Evolutionary conservation across 805 yeast genomes (phyloP).

Genomic region (Yamadazyma ubonensis): DNA sequence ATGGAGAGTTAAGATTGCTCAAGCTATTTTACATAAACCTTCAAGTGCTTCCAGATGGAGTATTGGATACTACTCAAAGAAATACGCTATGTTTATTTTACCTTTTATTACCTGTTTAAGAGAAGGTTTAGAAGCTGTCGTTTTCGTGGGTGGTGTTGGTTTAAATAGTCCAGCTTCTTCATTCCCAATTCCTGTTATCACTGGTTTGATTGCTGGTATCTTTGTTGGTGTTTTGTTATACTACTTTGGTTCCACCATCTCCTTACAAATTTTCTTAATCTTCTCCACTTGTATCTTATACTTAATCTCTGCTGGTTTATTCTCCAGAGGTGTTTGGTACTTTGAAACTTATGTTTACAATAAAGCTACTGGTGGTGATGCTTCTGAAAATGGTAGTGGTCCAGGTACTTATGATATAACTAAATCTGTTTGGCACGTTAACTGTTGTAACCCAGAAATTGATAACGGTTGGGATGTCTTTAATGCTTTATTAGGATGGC

Average conservation of each 20-base stretch:
- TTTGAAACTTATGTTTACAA: constrained; percentile 71
- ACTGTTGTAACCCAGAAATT: constrained; percentile 92
- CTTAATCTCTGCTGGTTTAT: constrained; percentile 87
- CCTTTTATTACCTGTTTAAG: constrained; percentile 90
- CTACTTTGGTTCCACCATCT: constrained; percentile 76
- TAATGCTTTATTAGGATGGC: constrained; percentile 95
- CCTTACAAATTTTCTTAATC: constrained; percentile 85
- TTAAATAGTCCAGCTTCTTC: constrained; percentile 43
- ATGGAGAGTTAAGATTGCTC: constrained; percentile 95
- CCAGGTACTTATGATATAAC: constrained; percentile 89
- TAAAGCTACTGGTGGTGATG: constrained; percentile 85
- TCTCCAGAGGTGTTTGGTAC: constrained; percentile 91
- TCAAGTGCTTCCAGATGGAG: constrained; percentile 47
- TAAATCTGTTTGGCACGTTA: constrained; percentile 89
- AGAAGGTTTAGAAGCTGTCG: constrained; percentile 75
- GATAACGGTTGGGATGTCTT: constrained; percentile 97
- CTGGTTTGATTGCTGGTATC: constrained; percentile 80
- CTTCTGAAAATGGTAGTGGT: constrained; percentile 88
- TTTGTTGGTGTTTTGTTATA: constrained; percentile 69
- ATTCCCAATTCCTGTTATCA: constrained; percentile 90
- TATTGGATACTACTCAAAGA: constrained; percentile 43
- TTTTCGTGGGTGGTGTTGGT: constrained; percentile 48
- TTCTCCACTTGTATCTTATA: constrained; percentile 86
- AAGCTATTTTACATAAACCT: constrained; percentile 67
- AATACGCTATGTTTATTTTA: constrained; percentile 83